Percentiles rank a stretch among this genome's conserved stretches.
phyloP scores from a whole-genome alignment of 2,329 filamentous ascomycete species.

The Pseudogymnoascus verrucosus region DNA sequence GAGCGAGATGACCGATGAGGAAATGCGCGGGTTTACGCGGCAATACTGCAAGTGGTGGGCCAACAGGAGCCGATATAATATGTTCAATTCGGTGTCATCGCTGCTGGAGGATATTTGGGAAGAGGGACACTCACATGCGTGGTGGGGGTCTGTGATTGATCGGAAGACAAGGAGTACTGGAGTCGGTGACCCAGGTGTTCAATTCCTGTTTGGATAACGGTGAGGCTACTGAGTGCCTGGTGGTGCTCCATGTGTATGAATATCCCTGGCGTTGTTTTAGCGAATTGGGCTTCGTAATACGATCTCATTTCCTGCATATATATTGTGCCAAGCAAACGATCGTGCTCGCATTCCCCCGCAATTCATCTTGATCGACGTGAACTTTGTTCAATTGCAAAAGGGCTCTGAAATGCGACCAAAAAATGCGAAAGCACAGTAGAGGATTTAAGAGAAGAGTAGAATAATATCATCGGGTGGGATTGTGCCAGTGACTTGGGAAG shows the following conservation, averaged over 20 bases:
- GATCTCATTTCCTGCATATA: neutral
- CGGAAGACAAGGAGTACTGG: slow-evolving; percentile 11
- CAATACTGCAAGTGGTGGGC: slow-evolving; percentile 29
- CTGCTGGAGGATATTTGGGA: slow-evolving; percentile 17
- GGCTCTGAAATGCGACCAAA: neutral
- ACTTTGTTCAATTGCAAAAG: neutral
- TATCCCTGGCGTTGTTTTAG: neutral
- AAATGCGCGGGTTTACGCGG: slow-evolving; percentile 20
- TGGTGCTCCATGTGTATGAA: neutral
- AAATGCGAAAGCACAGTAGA: neutral
- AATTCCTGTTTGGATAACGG: neutral
- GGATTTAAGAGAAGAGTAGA: neutral
- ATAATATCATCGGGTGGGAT: neutral
- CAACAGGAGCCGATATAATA: slow-evolving; percentile 26
- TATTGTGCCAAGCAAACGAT: neutral
- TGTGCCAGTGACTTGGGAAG: neutral
- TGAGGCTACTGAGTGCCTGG: neutral
- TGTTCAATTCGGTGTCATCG: slow-evolving; percentile 22
- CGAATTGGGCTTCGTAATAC: neutral
- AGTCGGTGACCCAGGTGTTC: neutral
- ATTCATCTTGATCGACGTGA: neutral
- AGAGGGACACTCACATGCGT: slow-evolving; percentile 14
- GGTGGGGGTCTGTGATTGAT: slow-evolving; percentile 21
- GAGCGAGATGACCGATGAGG: slow-evolving; percentile 23
- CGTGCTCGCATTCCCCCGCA: too few relatives aligned